Evolutionary conservation across 2,329 filamentous ascomycete genomes (phyloP), one percentile per base, ranked within the genome.

Genomic region (Diaporthe batatas): DNA sequence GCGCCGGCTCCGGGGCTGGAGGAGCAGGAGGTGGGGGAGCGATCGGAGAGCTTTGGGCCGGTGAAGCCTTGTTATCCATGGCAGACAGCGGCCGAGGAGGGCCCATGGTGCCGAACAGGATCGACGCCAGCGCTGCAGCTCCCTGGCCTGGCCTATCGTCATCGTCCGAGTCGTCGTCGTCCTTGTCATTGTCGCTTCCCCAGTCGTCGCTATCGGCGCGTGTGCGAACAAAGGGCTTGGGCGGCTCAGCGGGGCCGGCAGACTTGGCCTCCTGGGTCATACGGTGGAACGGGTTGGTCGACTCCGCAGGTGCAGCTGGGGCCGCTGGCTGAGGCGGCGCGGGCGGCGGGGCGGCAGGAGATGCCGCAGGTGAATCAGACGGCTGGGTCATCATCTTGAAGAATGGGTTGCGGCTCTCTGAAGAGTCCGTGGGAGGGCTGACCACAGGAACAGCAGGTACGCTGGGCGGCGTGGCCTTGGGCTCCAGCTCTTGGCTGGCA

Each of bases 271-370:
- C 89, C 77, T 93, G 90, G 6, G 93, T 91, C 80, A 97, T 90
- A 72, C 95, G 93, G 82, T 97, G 94, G 91, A 98, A 99, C 6
- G 96, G 96, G 80, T 99, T 99, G 12, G 94, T 98, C n/a, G 94
- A 95, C 59, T 91, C 88, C 44, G 89, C 83, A 76, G 77, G 29
- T 32, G 77, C 80, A 44, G 79, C 81, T 68, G 77, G 81, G 54
- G 77, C 79, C 21, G 85, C 80, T 21, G 83, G 80, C 62, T 86
- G 79, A 29, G 86, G 79, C 32, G 84, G 79, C 36, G 86, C 79
- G 23, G 84, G 79, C 36, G 84, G 79, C 39, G 86, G 84, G 68
- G 84, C 82, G 74, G 83, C 83, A 75, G 84, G 79, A 39, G 84
- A 78, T 18, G 82, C 78, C 51, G 83, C 80, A 34, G 82, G 73